These are phyloP conservation scores for Lentinus tigrinus DNA, from an alignment of 768 basidiomycete genomes.

Conservation along the genomic window DNA sequence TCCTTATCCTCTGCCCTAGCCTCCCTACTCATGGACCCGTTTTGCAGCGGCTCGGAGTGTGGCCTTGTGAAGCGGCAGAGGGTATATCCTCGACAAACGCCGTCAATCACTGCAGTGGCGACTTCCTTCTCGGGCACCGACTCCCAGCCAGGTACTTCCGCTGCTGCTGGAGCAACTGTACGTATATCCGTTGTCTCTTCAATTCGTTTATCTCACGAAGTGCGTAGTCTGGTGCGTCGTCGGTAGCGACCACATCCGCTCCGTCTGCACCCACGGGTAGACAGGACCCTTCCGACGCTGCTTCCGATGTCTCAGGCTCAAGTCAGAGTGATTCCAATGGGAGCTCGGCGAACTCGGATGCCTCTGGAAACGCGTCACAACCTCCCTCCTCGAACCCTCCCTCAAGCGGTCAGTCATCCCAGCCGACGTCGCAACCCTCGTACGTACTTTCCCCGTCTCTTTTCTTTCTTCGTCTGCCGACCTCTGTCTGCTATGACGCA, in stretches of 20 bases:
- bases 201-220: neutral
- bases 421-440: neutral
- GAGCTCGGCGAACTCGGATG: neutral
- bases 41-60: neutral
- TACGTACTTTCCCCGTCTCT: neutral
- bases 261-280: neutral
- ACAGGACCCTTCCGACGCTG: neutral
- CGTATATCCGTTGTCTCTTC: neutral
- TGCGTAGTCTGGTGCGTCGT: neutral
- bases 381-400: neutral
- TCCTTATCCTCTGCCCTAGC: neutral
- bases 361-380: neutral
- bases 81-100: constrained; percentile 10
- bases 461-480: neutral
- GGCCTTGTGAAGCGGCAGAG: neutral
- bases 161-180: neutral
- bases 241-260: neutral
- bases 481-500: neutral
- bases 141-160: neutral
- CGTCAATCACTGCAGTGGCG: constrained; percentile 1
- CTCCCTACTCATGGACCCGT: neutral
- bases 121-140: neutral
- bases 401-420: neutral
- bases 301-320: neutral
- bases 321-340: neutral